These are phyloP conservation scores for Nicotiana rustica DNA, from an alignment of 305 asterid genomes.

Conservation along the genomic window DNA sequence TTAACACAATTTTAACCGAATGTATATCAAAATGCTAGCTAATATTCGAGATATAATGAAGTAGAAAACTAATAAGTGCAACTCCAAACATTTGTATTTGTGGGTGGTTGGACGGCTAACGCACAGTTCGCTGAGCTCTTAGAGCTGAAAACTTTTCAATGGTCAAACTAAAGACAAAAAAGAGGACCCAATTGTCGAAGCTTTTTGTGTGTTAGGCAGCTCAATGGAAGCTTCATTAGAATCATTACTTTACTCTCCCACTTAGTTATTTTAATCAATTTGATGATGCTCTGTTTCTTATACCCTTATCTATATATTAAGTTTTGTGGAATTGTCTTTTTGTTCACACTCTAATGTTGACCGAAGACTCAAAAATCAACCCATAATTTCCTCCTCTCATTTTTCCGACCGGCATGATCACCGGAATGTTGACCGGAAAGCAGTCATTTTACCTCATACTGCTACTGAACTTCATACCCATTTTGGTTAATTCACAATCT, in stretches of 20 bases:
- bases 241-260: constrained; percentile 2
- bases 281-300: neutral
- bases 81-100: neutral
- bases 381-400: neutral
- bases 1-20: too few species aligned
- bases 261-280: neutral
- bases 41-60: too few species aligned
- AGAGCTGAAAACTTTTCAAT: neutral
- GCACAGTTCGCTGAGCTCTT: neutral
- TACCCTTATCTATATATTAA: neutral
- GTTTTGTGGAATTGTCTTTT: neutral
- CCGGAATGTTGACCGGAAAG: neutral
- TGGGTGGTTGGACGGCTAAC: neutral
- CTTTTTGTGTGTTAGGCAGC: constrained; percentile 14
- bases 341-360: constrained; percentile 10
- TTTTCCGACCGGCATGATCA: neutral
- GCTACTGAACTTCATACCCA: constrained; percentile 49
- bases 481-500: constrained; percentile 64
- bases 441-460: constrained; percentile 36
- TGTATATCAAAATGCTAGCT: too few species aligned
- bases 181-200: neutral
- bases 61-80: too few species aligned
- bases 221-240: constrained; percentile 1
- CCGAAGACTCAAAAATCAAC: constrained; percentile 28
- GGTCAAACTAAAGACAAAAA: neutral